phyloP scores from a whole-genome alignment of 2,329 filamentous ascomycete genomes.

The Clarireedia homoeocarpa region DNA sequence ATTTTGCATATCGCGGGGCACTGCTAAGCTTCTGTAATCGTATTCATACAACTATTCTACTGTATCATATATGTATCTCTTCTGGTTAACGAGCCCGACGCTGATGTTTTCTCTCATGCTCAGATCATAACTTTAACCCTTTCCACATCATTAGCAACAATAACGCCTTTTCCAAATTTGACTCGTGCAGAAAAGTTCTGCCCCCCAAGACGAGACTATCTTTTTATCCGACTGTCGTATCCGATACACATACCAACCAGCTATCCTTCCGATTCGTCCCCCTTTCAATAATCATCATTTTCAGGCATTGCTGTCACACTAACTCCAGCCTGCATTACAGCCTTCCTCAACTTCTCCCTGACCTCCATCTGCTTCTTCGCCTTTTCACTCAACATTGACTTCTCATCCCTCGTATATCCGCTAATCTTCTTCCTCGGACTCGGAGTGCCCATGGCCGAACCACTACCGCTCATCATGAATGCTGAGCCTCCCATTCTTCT shows the following conservation, averaged over 20 bases:
- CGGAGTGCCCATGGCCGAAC: constrained; percentile 24
- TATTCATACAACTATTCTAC: not conserved
- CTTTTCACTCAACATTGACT: constrained; percentile 46
- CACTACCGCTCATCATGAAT: constrained; percentile 11
- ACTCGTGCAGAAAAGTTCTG: not conserved
- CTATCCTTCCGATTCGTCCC: not conserved
- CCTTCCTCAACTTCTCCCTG: constrained; percentile 39
- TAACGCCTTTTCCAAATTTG: not conserved
- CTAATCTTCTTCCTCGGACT: constrained; percentile 51
- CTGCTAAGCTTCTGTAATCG: no score
- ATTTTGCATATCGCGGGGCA: no score
- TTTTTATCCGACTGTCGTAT: not conserved
- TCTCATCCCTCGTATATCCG: constrained; percentile 53
- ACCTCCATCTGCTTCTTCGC: constrained; percentile 45
- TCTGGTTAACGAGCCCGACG: not conserved
- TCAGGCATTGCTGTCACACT: constrained; percentile 26
- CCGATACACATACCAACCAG: not conserved
- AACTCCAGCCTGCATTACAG: constrained; percentile 26
- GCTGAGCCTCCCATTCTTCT: constrained; percentile 14
- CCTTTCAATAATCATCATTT: constrained; percentile 8
- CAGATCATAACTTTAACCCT: not conserved
- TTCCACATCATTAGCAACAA: not conserved
- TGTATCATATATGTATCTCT: not conserved
- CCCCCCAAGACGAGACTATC: not conserved
- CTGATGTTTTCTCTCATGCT: no score